Base-by-base conservation (phyloP, 1,284 basidiomycete species). In the Porogramme epimiltina region DNA sequence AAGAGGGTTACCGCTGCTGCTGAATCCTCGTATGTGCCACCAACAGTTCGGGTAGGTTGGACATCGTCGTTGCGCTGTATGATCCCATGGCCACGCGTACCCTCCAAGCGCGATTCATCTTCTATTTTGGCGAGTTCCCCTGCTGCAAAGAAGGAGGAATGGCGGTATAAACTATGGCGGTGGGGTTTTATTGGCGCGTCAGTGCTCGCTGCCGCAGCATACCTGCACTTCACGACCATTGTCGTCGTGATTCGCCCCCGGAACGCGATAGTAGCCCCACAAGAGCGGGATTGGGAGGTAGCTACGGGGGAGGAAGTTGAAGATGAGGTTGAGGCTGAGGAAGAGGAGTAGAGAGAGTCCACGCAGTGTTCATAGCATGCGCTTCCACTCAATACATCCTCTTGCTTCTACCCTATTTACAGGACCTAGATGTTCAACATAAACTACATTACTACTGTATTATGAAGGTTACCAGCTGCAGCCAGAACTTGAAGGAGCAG, bases 1-100 rank as follows among this genome's bases (percentile, higher is more conserved):
- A 71, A 73, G 45, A 72, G 75, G 16, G 67, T 90, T 33, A 72
- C 78, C 36, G 55, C 62, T 2, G 53, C 58, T 36, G 70, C 70
- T 8, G 44, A 57, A 40, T 47, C 62, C 47, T 38, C 42, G 19
- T 47, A 47, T 47, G 58, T 54, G 46, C 60, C 59, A 55, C 55
- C 46, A 40, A 56, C 49, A 20, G 37, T 54, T 45, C 49, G 52
- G 37, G 44, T 33, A 18, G 47, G 16, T 50, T 63, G 61, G 31
- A 53, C 55, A 4, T 58, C 60, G 0, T 61, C 67, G 1, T 51
- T 70, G 15, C 50, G 54, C 18, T 62, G 56, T 26, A 53, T 67
- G 10, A 13, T 66, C n/a, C 59, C 65, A 0, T 51, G 51, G 44
- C 60, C 58, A 2, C 53, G 51, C 10, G 41, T 54, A 22, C 51